Base-by-base conservation (phyloP, 352 stramenopile genomes). In the Phytopythium boreale region DNA sequence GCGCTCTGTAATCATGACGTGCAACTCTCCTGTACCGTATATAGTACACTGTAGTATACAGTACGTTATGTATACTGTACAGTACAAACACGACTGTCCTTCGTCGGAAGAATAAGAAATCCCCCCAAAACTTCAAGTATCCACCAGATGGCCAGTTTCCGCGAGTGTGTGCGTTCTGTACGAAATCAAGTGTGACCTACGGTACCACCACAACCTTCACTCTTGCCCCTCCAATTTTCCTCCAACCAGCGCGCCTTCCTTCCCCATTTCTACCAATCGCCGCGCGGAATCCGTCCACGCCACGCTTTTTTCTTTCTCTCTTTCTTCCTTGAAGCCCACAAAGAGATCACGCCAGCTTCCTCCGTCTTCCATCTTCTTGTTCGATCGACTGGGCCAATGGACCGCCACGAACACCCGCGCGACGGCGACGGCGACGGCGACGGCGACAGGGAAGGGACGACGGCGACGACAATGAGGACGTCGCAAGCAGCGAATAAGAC, bases 101-200 rank as follows among this genome's bases (percentile, higher is more conserved):
- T 19, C 22, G 47, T 34, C 24, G 47, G 47, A 53, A 53, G 47
- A 53, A 53, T 53, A 53, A 53, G 47, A 31, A n/a, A 14, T 24
- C 41, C 1, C 17, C 12, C 3, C 22, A 4, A 10, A 15, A 53
- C 47, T 53, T 53, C 47, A 53, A 53, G 47, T 4, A 34, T 17
- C 24, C 47, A n/a, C 47, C 10, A 36, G 26, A 5, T 36, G 47
- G 22, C 22, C 43, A 49, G 43, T 49, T 49, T 26, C 20, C 10
- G 43, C 17, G 46, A 43, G 12, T 43, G 39, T 14, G 39, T n/a
- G 31, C 4, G 8, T 36, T 2, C 0, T 19, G 10, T 49, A 26
- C 19, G 20, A 26, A 46, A 46, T n/a, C 39, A 20, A 46, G 14
- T 46, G 39, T 2, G 39, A 36, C 31, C 31, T 36, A 36, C 31